Conservation (phyloP, 805 yeast species). For the Ogataea ramenticola region DNA sequence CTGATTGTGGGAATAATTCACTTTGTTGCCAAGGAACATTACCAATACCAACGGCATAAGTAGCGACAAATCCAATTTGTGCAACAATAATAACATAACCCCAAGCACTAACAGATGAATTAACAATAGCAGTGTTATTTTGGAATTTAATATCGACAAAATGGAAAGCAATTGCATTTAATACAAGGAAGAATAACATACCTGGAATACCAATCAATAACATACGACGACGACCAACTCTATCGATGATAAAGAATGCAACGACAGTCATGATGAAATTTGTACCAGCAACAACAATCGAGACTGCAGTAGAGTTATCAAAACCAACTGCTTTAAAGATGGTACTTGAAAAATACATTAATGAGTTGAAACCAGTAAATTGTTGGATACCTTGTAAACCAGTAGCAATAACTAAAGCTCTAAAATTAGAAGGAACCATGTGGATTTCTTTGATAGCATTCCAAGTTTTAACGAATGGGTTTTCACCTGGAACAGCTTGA, state of each 20-base stretch:
- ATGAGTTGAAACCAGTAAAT: conserved; percentile 92
- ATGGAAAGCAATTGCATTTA: conserved; percentile 91
- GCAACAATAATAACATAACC: conserved; percentile 79
- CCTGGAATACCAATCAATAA: conserved; percentile 77
- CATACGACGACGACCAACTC: conserved; percentile 81
- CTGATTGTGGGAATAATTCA: conserved; percentile 89
- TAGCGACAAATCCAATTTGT: conserved; percentile 82
- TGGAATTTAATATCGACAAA: conserved; percentile 61
- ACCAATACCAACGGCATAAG: conserved; percentile 92
- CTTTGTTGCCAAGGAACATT: conserved; percentile 98
- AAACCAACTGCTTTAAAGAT: conserved; percentile 90
- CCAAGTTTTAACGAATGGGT: conserved; percentile 43
- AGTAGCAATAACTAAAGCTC: conserved; percentile 87
- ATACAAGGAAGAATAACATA: conserved; percentile 67
- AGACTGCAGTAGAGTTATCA: conserved; percentile 85
- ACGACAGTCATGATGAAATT: conserved; percentile 82
- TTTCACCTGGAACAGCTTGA: conserved; percentile 38
- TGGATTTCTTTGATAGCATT: conserved; percentile 60
- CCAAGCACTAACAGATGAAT: conserved; percentile 64
- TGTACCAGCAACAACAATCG: conserved; percentile 89
- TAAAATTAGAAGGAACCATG: conserved; percentile 65
- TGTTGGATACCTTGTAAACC: conserved; percentile 96
- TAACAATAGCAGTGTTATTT: conserved; percentile 33
- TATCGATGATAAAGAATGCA: conserved; percentile 83
- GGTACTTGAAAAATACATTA: conserved; percentile 92